Conservation (phyloP, 208 protist species). For the Trypanosoma mega region DNA sequence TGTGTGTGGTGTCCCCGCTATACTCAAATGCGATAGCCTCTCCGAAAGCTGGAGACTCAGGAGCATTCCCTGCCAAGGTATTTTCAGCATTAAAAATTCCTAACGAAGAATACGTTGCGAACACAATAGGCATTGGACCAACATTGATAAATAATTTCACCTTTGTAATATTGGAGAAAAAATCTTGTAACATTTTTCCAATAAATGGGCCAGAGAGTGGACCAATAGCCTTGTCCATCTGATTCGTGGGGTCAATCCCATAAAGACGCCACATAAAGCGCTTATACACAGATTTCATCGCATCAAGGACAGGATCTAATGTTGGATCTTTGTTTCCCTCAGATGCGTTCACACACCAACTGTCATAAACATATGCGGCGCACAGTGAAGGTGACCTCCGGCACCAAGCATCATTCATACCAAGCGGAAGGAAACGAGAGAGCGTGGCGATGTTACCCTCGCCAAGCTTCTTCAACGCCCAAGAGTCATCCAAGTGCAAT, state of each 20-base stretch:
- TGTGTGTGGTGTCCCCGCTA: not conserved
- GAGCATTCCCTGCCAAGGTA: not conserved
- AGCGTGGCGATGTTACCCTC: not conserved
- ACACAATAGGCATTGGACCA: slow-evolving; percentile 14
- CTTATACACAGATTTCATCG: slow-evolving; percentile 1
- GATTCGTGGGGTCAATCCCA: slow-evolving; percentile 3
- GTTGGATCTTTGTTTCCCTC: slow-evolving; percentile 3
- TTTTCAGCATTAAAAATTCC: slow-evolving; percentile 18
- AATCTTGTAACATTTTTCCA: slow-evolving; percentile 6
- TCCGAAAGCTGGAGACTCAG: slow-evolving; percentile 8
- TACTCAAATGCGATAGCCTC: slow-evolving; percentile 23
- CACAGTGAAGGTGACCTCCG: slow-evolving; percentile 15
- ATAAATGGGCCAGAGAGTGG: slow-evolving; percentile 19
- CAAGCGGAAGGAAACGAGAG: slow-evolving; percentile 14
- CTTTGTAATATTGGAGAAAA: not conserved
- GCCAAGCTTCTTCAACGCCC: slow-evolving; percentile 9
- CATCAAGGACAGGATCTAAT: slow-evolving; percentile 3
- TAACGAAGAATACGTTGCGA: slow-evolving; percentile 5
- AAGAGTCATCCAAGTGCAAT: slow-evolving; percentile 19
- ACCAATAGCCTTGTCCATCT: slow-evolving; percentile 4
- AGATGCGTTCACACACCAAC: slow-evolving; percentile 17
- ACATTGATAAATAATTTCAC: slow-evolving; percentile 10
- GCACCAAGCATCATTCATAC: not conserved
- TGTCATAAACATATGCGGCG: slow-evolving; percentile 22
- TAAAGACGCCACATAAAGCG: slow-evolving; percentile 22